A percentile compares a stretch with the other conserved stretches of the same genome.
Evolutionary conservation across 306 rosid species (phyloP).

Genomic region (Castanea mollissima): DNA sequence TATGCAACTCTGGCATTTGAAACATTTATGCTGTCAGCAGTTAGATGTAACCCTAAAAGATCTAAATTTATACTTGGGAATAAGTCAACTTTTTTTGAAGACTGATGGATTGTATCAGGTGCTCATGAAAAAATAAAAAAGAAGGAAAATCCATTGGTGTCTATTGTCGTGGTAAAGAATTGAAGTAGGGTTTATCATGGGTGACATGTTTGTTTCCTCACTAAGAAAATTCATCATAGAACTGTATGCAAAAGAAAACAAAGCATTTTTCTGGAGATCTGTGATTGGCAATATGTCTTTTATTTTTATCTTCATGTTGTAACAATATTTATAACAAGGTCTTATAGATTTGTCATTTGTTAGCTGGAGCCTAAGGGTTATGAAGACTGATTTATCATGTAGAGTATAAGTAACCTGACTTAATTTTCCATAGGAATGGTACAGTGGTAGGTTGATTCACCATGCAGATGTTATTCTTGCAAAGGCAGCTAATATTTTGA

Average conservation of each 20-base stretch:
- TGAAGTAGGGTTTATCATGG: not conserved
- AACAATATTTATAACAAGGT: not conserved
- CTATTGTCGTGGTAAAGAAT: not conserved
- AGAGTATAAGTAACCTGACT: not conserved
- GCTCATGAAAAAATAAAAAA: not conserved
- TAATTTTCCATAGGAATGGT: conserved; percentile 34
- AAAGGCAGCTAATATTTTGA: conserved; percentile 34
- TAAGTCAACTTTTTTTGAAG: not conserved
- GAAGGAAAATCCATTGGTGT: not conserved
- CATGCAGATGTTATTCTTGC: conserved; percentile 43
- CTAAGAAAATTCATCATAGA: not conserved
- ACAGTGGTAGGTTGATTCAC: conserved; percentile 34
- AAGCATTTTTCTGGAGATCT: not conserved
- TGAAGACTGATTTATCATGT: not conserved
- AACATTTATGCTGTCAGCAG: not conserved
- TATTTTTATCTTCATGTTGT: not conserved
- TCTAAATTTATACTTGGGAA: not conserved
- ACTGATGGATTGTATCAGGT: not conserved
- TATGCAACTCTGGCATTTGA: not conserved
- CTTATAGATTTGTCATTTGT: not conserved
- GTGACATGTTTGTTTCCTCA: not conserved
- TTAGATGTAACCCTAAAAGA: not conserved
- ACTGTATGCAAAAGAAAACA: not conserved
- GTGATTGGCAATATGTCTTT: not conserved
- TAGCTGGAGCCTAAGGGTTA: not conserved